These are phyloP conservation scores for Pleodorina starrii DNA, from an alignment of 139 green algal genomes.

Conservation along the genomic window DNA sequence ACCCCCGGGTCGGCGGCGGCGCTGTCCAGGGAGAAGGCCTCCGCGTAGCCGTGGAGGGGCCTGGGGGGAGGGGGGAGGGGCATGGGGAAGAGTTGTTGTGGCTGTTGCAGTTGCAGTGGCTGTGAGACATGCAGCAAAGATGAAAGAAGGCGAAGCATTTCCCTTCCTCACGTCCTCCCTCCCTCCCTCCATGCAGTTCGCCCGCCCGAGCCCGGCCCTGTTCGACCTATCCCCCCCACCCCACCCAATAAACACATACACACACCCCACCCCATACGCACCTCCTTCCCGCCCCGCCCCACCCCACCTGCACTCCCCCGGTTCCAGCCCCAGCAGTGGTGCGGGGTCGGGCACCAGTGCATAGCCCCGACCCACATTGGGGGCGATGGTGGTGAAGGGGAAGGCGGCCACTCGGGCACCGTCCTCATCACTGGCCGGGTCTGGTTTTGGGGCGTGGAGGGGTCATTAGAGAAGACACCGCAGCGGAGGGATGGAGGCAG, in stretches of 20 bases:
- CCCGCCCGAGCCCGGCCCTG: neutral
- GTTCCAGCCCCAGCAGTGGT: slow-evolving; percentile 48
- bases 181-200: neutral
- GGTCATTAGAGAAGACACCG: neutral
- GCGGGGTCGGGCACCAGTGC: slow-evolving; percentile 59
- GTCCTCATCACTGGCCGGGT: slow-evolving; percentile 59
- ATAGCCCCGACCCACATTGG: slow-evolving; percentile 62
- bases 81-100: neutral
- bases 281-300: neutral
- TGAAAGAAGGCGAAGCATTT: neutral
- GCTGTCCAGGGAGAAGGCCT: slow-evolving; percentile 19
- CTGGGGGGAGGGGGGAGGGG: neutral
- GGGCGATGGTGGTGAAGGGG: slow-evolving; percentile 75
- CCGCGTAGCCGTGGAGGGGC: slow-evolving; percentile 41
- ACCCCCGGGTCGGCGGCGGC: slow-evolving; percentile 28
- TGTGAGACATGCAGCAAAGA: neutral
- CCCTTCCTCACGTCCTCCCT: neutral
- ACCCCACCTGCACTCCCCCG: neutral
- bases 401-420: slow-evolving; percentile 60
- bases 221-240: neutral
- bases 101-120: neutral
- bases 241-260: neutral
- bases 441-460: neutral
- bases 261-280: neutral
- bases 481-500: too few species aligned